Conservation (phyloP, 2,329 filamentous ascomycete species). For the Metarhizium anisopliae region DNA sequence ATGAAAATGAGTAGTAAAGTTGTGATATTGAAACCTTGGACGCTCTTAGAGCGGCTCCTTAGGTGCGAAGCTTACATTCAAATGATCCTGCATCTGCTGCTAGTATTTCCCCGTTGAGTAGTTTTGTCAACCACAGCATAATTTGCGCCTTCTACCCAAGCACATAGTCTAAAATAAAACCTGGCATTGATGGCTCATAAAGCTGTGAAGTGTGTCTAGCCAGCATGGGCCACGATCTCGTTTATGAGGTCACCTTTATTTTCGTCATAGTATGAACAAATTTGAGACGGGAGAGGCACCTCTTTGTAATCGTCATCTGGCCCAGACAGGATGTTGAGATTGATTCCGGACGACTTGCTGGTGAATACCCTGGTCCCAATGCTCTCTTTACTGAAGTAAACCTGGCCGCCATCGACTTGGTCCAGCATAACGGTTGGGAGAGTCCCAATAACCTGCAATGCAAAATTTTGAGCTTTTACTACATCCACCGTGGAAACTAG, state of each 20-base stretch:
- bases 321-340: slow-evolving; percentile 70
- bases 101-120: background rate
- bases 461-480: slow-evolving; percentile 92
- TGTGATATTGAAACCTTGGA: background rate
- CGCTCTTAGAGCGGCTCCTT: background rate
- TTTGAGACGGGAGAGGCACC: slow-evolving; percentile 80
- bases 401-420: slow-evolving; percentile 79
- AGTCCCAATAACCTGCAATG: slow-evolving; percentile 79
- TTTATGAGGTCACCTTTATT: slow-evolving; percentile 67
- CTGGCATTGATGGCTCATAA: background rate
- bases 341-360: slow-evolving; percentile 80
- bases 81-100: background rate
- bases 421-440: slow-evolving; percentile 86
- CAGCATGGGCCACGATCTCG: slow-evolving; percentile 93
- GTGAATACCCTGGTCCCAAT: slow-evolving; percentile 74
- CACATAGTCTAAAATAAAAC: background rate
- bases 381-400: slow-evolving; percentile 80
- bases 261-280: slow-evolving; percentile 65
- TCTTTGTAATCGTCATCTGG: slow-evolving; percentile 78
- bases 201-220: slow-evolving; percentile 33
- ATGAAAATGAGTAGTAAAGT: background rate
- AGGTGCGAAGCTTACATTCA: background rate
- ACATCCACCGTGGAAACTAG: slow-evolving; percentile 88
- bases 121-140: background rate
- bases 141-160: background rate